These are phyloP conservation scores for Santalum album DNA, from an alignment of 164 flowering plant genomes.

Conservation along the genomic window DNA sequence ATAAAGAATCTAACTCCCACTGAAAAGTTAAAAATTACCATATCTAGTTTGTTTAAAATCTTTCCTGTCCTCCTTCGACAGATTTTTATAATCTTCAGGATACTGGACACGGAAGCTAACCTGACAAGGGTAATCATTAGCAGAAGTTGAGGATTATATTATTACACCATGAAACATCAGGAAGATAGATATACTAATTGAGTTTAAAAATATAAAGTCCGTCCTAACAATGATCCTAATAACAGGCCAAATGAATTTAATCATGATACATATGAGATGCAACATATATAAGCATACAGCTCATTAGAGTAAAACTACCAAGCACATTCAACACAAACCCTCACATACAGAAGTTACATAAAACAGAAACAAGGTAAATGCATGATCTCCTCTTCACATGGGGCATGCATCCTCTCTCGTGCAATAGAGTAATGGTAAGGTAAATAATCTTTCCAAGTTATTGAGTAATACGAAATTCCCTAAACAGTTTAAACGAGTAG, in stretches of 20 bases:
- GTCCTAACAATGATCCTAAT: too few relatives aligned
- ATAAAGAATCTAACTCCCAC: neutral
- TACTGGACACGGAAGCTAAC: conserved; percentile 87
- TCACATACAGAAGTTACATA: neutral
- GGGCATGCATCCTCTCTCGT: too few relatives aligned
- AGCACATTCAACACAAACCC: neutral
- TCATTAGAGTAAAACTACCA: neutral
- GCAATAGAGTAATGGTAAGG: too few relatives aligned
- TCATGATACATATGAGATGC: neutral
- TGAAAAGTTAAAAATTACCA: conserved; percentile 38
- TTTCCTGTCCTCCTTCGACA: conserved; percentile 82
- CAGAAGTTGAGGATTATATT: neutral
- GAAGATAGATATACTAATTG: neutral
- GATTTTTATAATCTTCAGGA: conserved; percentile 68
- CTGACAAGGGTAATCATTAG: conserved; percentile 27
- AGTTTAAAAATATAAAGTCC: too few relatives aligned
- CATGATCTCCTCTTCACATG: too few relatives aligned
- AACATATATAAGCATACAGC: neutral
- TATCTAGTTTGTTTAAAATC: conserved; percentile 95
- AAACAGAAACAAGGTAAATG: too few relatives aligned
- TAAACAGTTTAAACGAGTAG: too few relatives aligned
- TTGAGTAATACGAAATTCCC: too few relatives aligned
- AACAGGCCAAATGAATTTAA: too few relatives aligned
- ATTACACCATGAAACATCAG: neutral
- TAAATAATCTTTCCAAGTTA: too few relatives aligned